These are phyloP conservation scores for Metrosideros polymorpha DNA, from an alignment of 441 rosid genomes.

Conservation along the genomic window DNA sequence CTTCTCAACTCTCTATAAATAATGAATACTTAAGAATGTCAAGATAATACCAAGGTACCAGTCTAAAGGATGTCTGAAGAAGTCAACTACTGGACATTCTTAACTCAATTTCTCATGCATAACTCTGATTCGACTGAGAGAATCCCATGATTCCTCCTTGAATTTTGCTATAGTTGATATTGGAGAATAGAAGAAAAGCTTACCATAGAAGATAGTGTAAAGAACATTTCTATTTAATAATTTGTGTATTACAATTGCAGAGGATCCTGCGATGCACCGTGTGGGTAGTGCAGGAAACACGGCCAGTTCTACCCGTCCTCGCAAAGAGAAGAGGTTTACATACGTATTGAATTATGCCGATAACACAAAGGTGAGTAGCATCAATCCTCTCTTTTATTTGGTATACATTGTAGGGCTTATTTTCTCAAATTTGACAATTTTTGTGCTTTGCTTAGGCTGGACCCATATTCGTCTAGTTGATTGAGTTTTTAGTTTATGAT, in stretches of 20 bases:
- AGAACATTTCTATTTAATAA: neutral
- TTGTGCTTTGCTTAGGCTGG: neutral
- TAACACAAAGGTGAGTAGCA: constrained; percentile 55
- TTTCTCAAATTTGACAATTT: neutral
- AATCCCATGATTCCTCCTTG: neutral
- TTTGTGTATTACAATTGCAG: neutral
- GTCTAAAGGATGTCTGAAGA: neutral
- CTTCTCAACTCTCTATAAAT: neutral
- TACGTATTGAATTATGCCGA: constrained; percentile 81
- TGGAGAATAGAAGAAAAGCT: neutral
- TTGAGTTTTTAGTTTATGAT: neutral
- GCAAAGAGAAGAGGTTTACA: constrained; percentile 96
- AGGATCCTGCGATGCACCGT: constrained; percentile 74
- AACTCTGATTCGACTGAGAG: neutral
- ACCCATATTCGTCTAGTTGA: neutral
- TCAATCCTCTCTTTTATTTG: neutral
- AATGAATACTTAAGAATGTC: neutral
- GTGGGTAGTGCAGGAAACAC: constrained; percentile 99
- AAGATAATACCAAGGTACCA: neutral
- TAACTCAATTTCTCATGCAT: neutral
- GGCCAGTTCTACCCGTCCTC: constrained; percentile 76
- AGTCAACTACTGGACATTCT: neutral
- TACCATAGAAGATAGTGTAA: neutral
- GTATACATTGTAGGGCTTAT: neutral
- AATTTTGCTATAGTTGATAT: too few relatives aligned